A percentile compares a stretch with the other conserved stretches of the same genome.
Conservation (phyloP, 306 rosid species). For the Carpinus fangiana region DNA sequence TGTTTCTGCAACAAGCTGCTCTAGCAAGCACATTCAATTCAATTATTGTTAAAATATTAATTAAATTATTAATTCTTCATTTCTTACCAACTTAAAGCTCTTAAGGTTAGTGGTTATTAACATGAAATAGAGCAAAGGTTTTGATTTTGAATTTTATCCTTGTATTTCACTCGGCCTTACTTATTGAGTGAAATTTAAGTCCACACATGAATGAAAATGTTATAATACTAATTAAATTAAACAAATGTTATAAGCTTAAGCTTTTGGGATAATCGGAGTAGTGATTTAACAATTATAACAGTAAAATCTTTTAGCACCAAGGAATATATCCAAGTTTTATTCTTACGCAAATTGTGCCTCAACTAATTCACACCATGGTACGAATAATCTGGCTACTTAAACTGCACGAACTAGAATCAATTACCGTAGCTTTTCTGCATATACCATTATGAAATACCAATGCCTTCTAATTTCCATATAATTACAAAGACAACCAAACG, state of each 20-base stretch:
- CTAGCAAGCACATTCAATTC: background rate
- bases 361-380: background rate
- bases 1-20: background rate
- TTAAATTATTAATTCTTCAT: no score
- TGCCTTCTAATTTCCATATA: background rate
- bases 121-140: no score
- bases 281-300: no score
- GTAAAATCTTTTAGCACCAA: background rate
- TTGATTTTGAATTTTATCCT: no score
- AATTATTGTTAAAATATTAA: background rate
- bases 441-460: background rate
- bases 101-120: no score
- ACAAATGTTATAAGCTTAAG: no score
- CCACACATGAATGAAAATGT: no score
- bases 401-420: background rate
- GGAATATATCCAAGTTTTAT: background rate
- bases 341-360: conserved; percentile 2
- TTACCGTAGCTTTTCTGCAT: background rate
- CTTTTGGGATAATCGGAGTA: no score
- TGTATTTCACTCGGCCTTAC: no score
- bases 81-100: no score
- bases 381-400: conserved; percentile 6
- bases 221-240: no score
- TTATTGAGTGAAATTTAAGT: no score
- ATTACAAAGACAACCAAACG: background rate